A percentile compares a stretch with the other conserved stretches of the same genome.
Conservation (phyloP, 352 stramenopile genomes). For the Phytopythium oedochilum region DNA sequence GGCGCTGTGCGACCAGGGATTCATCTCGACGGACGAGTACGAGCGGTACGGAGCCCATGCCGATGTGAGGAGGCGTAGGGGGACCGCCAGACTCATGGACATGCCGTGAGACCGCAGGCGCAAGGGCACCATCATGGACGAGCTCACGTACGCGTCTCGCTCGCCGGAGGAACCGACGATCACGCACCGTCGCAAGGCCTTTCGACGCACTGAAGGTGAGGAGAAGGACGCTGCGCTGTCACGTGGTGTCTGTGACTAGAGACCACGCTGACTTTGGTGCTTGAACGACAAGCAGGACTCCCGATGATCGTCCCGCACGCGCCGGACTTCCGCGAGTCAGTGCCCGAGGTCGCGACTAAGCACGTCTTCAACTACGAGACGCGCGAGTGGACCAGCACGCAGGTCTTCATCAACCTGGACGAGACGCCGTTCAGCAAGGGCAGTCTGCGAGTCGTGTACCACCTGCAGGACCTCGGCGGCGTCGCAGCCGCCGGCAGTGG, state of each 20-base stretch:
- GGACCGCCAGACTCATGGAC: too few species aligned
- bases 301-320: conserved; percentile 73
- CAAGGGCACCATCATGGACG: conserved; percentile 72
- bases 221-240: too few species aligned
- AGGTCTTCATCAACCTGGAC: conserved; percentile 73
- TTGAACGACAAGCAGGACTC: conserved; percentile 31
- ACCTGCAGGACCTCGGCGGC: conserved; percentile 61
- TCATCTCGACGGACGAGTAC: conserved; percentile 76
- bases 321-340: conserved; percentile 58
- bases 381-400: conserved; percentile 59
- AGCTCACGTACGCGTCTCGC: conserved; percentile 52
- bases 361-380: conserved; percentile 80
- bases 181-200: conserved; percentile 28
- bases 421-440: conserved; percentile 82
- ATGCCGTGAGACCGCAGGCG: too few species aligned
- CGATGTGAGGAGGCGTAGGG: not conserved
- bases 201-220: conserved; percentile 28
- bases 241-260: too few species aligned
- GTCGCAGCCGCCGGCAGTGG: conserved; percentile 7
- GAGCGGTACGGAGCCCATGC: conserved; percentile 51
- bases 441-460: conserved; percentile 76
- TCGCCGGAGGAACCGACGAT: conserved; percentile 26
- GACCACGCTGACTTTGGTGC: too few species aligned
- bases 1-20: conserved; percentile 73
- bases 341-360: conserved; percentile 58